Percentiles rank a stretch among this genome's conserved stretches.
Evolutionary conservation across 352 stramenopile species (phyloP).

Genomic region (Globisporangium alternatum): DNA sequence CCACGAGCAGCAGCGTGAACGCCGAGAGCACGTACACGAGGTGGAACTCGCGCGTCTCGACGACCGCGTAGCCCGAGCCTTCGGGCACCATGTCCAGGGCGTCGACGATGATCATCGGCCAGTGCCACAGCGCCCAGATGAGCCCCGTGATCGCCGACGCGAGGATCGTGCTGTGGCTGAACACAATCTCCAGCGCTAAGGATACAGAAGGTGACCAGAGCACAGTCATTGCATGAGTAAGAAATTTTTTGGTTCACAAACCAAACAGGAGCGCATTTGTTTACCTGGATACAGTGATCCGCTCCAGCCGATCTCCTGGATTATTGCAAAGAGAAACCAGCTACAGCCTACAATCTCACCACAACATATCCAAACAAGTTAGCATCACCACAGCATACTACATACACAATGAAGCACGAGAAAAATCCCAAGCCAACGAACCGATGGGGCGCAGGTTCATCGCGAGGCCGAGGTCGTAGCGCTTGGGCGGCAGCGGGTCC

Average conservation of each 20-base stretch:
- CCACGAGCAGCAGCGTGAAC: slow-evolving; percentile 78
- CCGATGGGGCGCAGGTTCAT: slow-evolving; percentile 64
- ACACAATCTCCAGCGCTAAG: slow-evolving; percentile 81
- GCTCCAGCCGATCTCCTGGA: slow-evolving; percentile 87
- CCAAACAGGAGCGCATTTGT: not conserved
- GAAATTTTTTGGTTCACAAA: not conserved
- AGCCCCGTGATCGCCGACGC: slow-evolving; percentile 81
- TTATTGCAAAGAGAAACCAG: slow-evolving; percentile 79
- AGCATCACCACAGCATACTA: not conserved
- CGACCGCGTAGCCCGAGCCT: slow-evolving; percentile 75
- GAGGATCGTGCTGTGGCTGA: slow-evolving; percentile 85
- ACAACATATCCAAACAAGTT: not conserved
- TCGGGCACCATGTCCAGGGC: slow-evolving; percentile 66
- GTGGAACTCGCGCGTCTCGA: slow-evolving; percentile 75
- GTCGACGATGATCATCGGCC: slow-evolving; percentile 88
- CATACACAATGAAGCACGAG: not conserved
- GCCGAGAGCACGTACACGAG: slow-evolving; percentile 74
- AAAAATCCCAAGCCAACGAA: slow-evolving; percentile 16
- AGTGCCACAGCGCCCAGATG: slow-evolving; percentile 85
- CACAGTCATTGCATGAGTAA: not conserved
- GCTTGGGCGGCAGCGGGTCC: slow-evolving; percentile 76
- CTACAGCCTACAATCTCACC: slow-evolving; percentile 54
- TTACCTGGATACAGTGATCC: slow-evolving; percentile 84
- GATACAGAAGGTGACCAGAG: not conserved
- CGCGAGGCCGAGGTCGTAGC: slow-evolving; percentile 77